Conservation (phyloP, 495 filamentous ascomycete genomes). For the Chaetomium tenue region DNA sequence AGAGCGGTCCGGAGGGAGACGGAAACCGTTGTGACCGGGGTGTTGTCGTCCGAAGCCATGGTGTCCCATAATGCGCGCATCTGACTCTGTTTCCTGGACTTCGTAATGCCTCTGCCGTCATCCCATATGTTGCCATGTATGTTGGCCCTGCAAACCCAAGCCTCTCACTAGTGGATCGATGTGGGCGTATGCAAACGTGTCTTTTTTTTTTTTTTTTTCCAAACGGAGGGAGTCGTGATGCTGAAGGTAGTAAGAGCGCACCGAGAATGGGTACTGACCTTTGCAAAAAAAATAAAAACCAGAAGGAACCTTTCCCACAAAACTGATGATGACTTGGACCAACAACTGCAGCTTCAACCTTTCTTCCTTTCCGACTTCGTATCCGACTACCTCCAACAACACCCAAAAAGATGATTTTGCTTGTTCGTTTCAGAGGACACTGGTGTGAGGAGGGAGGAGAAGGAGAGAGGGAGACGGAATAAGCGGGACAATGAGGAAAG, state of each 20-base stretch:
- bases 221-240: not conserved
- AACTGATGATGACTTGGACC: constrained; percentile 6
- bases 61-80: constrained; percentile 14
- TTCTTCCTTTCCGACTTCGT: constrained; percentile 13
- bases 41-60: not conserved
- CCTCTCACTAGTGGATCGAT: not conserved
- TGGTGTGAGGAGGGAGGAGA: constrained; percentile 22
- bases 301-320: not conserved
- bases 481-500: constrained; percentile 32
- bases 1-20: not conserved
- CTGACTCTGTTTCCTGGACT: not conserved
- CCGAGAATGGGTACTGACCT: constrained; percentile 25
- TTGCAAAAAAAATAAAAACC: constrained; percentile 14
- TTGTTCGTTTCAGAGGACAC: constrained; percentile 22
- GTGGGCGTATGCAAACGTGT: constrained; percentile 20
- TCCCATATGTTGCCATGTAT: not conserved
- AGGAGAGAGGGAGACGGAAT: constrained; percentile 30
- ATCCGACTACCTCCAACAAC: constrained; percentile 36
- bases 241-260: not conserved
- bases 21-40: not conserved
- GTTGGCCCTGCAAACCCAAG: not conserved
- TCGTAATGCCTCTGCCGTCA: not conserved
- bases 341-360: constrained; percentile 23
- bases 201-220: too few species aligned
- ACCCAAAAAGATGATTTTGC: constrained; percentile 28